These are phyloP conservation scores for Irpex sp. DNA, from an alignment of 1,284 basidiomycete genomes.

Conservation along the genomic window DNA sequence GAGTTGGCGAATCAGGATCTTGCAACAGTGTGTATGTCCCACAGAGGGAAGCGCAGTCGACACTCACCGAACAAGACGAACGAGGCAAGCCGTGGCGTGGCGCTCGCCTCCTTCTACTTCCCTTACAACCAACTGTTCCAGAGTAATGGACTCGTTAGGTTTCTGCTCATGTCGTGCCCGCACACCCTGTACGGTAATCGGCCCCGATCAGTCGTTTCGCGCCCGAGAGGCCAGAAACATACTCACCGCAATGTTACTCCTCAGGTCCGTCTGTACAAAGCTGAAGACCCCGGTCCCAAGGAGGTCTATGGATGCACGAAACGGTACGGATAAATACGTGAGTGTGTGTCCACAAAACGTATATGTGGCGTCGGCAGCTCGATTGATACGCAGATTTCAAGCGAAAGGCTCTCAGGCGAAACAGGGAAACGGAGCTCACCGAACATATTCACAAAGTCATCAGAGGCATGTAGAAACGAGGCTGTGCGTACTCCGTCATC, in stretches of 20 bases:
- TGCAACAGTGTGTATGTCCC: conserved; percentile 28
- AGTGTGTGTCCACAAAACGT: background rate
- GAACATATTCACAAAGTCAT: conserved; percentile 89
- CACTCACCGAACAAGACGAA: conserved; percentile 78
- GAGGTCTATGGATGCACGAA: conserved; percentile 58
- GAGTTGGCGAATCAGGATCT: background rate
- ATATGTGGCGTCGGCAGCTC: background rate
- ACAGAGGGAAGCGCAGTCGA: conserved; percentile 8
- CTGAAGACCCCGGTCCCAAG: conserved; percentile 86
- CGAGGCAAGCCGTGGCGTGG: conserved; percentile 58
- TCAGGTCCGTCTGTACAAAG: conserved; percentile 89
- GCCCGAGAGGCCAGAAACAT: background rate
- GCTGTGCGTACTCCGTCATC: conserved; percentile 79
- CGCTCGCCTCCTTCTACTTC: conserved; percentile 52
- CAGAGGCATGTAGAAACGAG: conserved; percentile 85
- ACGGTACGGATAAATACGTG: conserved; percentile 1
- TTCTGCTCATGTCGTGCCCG: conserved; percentile 62
- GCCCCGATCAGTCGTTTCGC: background rate
- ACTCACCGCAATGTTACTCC: conserved; percentile 80
- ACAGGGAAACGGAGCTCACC: conserved; percentile 43
- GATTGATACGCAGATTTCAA: background rate
- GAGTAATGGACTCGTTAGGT: conserved; percentile 59
- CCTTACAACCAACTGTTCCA: conserved; percentile 75
- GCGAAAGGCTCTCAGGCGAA: background rate
- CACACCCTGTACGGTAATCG: conserved; percentile 62